Percentiles rank a stretch among this genome's conserved stretches.
Evolutionary conservation across 768 basidiomycete species (phyloP).

Genomic region (Leccinum aurantiacum): DNA sequence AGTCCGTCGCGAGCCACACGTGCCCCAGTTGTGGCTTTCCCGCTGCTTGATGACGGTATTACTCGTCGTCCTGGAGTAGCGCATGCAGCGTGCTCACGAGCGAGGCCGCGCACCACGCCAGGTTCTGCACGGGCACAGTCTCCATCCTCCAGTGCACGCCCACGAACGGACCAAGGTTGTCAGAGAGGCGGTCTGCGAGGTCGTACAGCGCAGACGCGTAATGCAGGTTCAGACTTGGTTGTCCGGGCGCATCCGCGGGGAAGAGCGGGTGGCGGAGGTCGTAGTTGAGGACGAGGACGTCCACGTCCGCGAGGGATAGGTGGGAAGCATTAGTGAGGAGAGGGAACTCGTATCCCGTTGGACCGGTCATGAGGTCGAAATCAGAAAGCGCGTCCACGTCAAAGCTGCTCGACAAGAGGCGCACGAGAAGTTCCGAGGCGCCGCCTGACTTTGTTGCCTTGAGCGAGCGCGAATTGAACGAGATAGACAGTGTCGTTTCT

Average conservation of each 20-base stretch:
- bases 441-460: too few relatives aligned
- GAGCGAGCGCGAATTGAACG: slow-evolving; percentile 1
- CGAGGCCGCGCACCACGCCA: slow-evolving; percentile 46
- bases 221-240: slow-evolving; percentile 25
- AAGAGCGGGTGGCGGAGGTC: slow-evolving; percentile 51
- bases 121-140: slow-evolving; percentile 34
- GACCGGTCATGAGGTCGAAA: slow-evolving; percentile 13
- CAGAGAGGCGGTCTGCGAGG: slow-evolving; percentile 40
- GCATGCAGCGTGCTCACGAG: slow-evolving; percentile 45
- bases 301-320: slow-evolving; percentile 26
- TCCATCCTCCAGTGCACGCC: slow-evolving; percentile 63
- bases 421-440: too few relatives aligned
- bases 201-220: slow-evolving; percentile 46
- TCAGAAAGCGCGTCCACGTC: neutral
- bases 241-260: neutral
- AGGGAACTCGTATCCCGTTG: slow-evolving; percentile 7
- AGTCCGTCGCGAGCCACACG: slow-evolving; percentile 60
- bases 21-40: slow-evolving; percentile 28
- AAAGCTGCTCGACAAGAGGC: too few relatives aligned
- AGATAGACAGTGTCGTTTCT: slow-evolving; percentile 9
- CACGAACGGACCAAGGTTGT: slow-evolving; percentile 40
- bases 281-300: slow-evolving; percentile 55
- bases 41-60: neutral
- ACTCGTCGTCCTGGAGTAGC: slow-evolving; percentile 35
- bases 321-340: slow-evolving; percentile 8